Evolutionary conservation across 116 monocot species (phyloP).

Genomic region (Trichopus zeylanicus): DNA sequence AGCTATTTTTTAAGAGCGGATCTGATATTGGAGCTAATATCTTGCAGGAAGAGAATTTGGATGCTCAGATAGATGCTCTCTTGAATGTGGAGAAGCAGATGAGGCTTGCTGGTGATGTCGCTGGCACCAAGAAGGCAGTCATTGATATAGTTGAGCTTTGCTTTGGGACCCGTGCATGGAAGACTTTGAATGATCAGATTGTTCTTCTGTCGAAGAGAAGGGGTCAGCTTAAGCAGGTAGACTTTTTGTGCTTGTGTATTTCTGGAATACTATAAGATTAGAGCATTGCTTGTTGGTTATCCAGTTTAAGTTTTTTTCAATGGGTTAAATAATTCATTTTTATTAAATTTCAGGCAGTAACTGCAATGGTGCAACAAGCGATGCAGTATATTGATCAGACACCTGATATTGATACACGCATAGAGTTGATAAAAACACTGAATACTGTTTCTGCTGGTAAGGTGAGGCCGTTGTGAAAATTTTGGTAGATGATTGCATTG

Average conservation of each 20-base stretch:
- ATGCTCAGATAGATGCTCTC: slow-evolving; percentile 64
- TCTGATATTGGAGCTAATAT: not conserved
- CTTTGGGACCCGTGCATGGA: slow-evolving; percentile 83
- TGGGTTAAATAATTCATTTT: not conserved
- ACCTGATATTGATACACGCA: slow-evolving; percentile 77
- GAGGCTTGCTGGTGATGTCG: slow-evolving; percentile 81
- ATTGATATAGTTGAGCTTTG: slow-evolving; percentile 80
- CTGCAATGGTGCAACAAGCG: slow-evolving; percentile 97
- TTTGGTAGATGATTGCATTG: not conserved
- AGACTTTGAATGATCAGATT: slow-evolving; percentile 93
- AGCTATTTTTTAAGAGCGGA: not conserved
- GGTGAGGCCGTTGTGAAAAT: slow-evolving; percentile 32
- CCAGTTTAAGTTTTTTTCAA: not conserved
- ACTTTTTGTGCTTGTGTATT: not conserved
- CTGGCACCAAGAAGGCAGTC: slow-evolving; percentile 77
- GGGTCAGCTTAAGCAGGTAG: slow-evolving; percentile 95
- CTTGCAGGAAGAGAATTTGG: slow-evolving; percentile 65
- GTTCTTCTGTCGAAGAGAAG: slow-evolving; percentile 83
- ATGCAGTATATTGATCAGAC: slow-evolving; percentile 94
- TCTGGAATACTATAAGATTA: not conserved
- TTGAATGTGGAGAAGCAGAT: slow-evolving; percentile 90
- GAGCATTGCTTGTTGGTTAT: not conserved
- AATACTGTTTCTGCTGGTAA: slow-evolving; percentile 95
- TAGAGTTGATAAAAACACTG: slow-evolving; percentile 91
- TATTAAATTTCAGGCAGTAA: slow-evolving; percentile 56